A percentile compares a stretch with the other conserved stretches of the same genome.
phyloP scores from a whole-genome alignment of 495 filamentous ascomycete species.

The Cenococcum geophilum region DNA sequence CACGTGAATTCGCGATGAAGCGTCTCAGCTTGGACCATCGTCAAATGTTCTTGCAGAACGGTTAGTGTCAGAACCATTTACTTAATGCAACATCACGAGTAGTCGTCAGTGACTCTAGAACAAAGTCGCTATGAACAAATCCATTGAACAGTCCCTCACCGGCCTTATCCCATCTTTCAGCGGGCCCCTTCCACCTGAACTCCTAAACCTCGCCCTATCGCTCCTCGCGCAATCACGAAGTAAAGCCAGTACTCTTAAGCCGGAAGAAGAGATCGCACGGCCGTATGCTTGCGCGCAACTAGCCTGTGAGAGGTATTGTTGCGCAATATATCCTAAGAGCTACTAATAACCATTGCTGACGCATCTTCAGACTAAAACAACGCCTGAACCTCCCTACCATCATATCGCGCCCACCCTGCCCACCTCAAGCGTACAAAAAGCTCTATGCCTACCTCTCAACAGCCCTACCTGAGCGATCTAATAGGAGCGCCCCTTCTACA shows the following conservation, averaged over 20 bases:
- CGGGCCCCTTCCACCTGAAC: constrained; percentile 62
- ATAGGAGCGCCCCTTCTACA: constrained; percentile 17
- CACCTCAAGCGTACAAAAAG: constrained; percentile 75
- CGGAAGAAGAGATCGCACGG: constrained; percentile 82
- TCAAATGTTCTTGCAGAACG: too few species aligned
- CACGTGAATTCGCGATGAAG: neutral
- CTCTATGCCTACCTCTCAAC: constrained; percentile 75
- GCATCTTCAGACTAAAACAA: constrained; percentile 60
- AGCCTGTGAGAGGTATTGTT: constrained; percentile 70
- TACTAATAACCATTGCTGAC: neutral
- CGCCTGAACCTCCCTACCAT: constrained; percentile 78
- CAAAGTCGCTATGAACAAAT: constrained; percentile 50
- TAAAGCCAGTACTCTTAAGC: constrained; percentile 70
- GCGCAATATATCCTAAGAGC: neutral
- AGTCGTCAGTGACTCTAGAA: too few species aligned
- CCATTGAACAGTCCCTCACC: constrained; percentile 67
- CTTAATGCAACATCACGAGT: too few species aligned
- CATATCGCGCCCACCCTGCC: constrained; percentile 72
- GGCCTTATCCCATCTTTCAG: constrained; percentile 74
- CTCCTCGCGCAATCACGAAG: constrained; percentile 82
- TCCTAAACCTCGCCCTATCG: constrained; percentile 69
- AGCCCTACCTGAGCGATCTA: constrained; percentile 49
- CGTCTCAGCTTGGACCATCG: neutral
- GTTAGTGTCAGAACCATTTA: too few species aligned
- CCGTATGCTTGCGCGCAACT: constrained; percentile 87